Base-by-base conservation (phyloP, 306 rosid genomes). In the Inga leiocalycina region DNA sequence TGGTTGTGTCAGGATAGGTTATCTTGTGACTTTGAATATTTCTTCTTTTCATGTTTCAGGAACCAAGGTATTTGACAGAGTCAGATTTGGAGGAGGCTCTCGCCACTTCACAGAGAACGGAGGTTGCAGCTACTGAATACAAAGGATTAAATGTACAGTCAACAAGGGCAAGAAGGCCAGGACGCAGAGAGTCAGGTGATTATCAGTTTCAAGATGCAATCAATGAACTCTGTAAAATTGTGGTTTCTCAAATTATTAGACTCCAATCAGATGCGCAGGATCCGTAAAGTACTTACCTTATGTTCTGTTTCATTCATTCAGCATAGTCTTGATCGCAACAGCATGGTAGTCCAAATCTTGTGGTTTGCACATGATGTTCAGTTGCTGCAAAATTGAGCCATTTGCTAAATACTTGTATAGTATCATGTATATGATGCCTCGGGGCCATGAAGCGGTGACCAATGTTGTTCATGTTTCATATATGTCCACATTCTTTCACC, bases 211-310 rank as follows among this genome's bases (percentile, higher is more conserved):
- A 91, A 87, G 97, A 91, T 73, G 98, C 94, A 76, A 87, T 96
- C 88, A 88, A 81, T 75, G 99, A 92, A 88, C 82, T 94, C 66
- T 88, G 95, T 57, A 94, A 84, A 89, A 88, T 92, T 79, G 86
- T 96, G 88, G 88, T 90, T 80, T 92, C 94, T 78, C 93, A 88
- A 71, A 90, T 94, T 84, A 74, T 94, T 90, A 90, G 92, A 83
- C 86, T 92, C 82, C 97, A 91, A 77, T 34, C 95, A 54, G 94
- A 91, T 62, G 68, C 86, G 35, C 95, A 85, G 73, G 97, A 92
- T 81, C 85, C 86, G 15, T 91, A 76, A 88, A 80, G 77, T 81
- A 37, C 45, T 62, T 48, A 43, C 84, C 72, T 80, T 78, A 67
- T 37, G 49, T 68, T 82, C 22, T 75, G 45, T 78, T 71, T 34